A percentile compares a stretch with the other conserved stretches of the same genome.
phyloP scores from a whole-genome alignment of 345 rosid species.

The Euclidium syriacum region DNA sequence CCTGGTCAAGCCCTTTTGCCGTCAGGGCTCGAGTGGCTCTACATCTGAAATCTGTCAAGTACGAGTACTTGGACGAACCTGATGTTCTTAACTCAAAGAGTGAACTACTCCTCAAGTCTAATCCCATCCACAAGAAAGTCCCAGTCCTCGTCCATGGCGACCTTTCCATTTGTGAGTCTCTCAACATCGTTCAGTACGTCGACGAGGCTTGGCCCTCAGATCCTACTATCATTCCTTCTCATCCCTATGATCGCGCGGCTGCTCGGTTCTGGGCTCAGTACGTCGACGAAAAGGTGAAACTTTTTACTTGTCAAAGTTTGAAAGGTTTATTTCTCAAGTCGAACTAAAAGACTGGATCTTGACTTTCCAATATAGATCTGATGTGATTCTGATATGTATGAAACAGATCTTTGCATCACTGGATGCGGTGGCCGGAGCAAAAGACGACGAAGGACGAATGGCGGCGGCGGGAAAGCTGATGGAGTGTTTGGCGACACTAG shows the following conservation, averaged over 20 bases:
- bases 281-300: conserved; percentile 51
- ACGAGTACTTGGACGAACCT: conserved; percentile 53
- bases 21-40: conserved; percentile 62
- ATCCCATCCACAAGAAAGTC: conserved; percentile 76
- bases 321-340: background rate
- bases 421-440: conserved; percentile 22
- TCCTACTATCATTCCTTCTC: conserved; percentile 59
- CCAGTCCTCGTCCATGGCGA: conserved; percentile 72
- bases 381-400: background rate
- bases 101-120: conserved; percentile 58
- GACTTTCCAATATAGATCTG: background rate
- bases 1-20: conserved; percentile 68
- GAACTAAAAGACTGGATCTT: background rate
- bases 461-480: conserved; percentile 28
- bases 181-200: conserved; percentile 56
- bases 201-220: conserved; percentile 61
- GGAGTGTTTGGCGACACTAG: conserved; percentile 41
- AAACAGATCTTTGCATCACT: conserved; percentile 41
- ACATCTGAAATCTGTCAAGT: conserved; percentile 55
- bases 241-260: conserved; percentile 49
- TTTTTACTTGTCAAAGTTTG: background rate
- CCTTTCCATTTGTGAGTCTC: conserved; percentile 59
- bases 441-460: conserved; percentile 37
- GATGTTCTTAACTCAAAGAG: conserved; percentile 42
- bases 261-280: conserved; percentile 76